phyloP scores from a whole-genome alignment of 2,329 filamentous ascomycete genomes.

The Venturia nashicola region DNA sequence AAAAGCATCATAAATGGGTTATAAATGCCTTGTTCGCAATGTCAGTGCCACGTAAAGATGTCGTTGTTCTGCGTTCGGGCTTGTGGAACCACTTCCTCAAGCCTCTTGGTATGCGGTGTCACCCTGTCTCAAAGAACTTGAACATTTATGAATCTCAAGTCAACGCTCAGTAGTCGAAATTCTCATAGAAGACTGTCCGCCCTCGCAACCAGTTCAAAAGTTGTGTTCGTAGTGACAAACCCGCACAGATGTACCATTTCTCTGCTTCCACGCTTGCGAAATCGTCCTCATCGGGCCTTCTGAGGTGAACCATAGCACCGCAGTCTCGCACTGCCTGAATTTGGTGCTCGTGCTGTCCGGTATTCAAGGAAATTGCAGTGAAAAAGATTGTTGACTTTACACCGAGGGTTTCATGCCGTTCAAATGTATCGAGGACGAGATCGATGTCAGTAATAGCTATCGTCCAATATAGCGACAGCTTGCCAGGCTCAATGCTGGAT shows the following conservation, averaged over 20 bases:
- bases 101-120: too few relatives aligned
- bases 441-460: constrained; percentile 48
- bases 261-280: constrained; percentile 23
- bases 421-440: constrained; percentile 49
- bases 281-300: constrained; percentile 38
- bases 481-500: constrained; percentile 33
- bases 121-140: too few relatives aligned
- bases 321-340: constrained; percentile 29
- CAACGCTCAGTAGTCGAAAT: constrained; percentile 31
- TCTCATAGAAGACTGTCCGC: constrained; percentile 35
- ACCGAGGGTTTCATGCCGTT: constrained; percentile 39
- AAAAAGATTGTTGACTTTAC: constrained; percentile 49
- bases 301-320: constrained; percentile 24
- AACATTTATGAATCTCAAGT: background rate
- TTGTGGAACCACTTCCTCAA: too few relatives aligned
- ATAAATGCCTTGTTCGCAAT: too few relatives aligned
- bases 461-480: constrained; percentile 56
- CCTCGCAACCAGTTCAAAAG: constrained; percentile 37
- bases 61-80: too few relatives aligned
- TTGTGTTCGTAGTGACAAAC: constrained; percentile 34
- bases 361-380: constrained; percentile 33
- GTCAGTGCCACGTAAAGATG: too few relatives aligned
- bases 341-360: constrained; percentile 16
- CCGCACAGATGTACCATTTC: constrained; percentile 50
- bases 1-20: too few relatives aligned